Percentiles rank a stretch among this genome's conserved stretches.
These are phyloP conservation scores for Annulohypoxylon moriforme DNA, from an alignment of 495 filamentous ascomycete genomes.

Conservation along the genomic window DNA sequence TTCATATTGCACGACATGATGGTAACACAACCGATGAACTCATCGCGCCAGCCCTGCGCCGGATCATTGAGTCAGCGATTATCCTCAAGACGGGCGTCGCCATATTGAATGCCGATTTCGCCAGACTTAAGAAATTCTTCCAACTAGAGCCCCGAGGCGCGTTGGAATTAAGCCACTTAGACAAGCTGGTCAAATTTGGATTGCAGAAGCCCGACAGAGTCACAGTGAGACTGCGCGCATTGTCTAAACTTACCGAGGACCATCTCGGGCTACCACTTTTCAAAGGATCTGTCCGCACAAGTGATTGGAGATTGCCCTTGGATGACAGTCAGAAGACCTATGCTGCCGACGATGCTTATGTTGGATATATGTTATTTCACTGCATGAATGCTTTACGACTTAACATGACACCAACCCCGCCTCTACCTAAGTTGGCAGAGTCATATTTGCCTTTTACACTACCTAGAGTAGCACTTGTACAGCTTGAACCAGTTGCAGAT, in stretches of 20 bases:
- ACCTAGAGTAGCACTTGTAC: neutral
- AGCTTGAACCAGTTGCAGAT: constrained; percentile 15
- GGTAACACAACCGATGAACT: constrained; percentile 61
- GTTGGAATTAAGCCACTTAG: constrained; percentile 77
- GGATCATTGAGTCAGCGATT: constrained; percentile 68
- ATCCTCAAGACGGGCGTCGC: constrained; percentile 75
- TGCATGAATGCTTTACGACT: constrained; percentile 69
- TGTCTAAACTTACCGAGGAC: constrained; percentile 69
- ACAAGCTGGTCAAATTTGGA: constrained; percentile 70
- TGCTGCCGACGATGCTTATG: constrained; percentile 78
- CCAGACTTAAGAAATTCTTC: constrained; percentile 69
- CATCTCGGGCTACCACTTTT: constrained; percentile 73
- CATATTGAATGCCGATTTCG: constrained; percentile 71
- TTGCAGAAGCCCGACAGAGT: constrained; percentile 55
- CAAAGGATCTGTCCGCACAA: constrained; percentile 70
- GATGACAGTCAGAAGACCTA: constrained; percentile 67
- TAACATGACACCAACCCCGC: constrained; percentile 68
- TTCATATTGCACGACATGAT: constrained; percentile 71
- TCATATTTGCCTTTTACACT: constrained; percentile 47
- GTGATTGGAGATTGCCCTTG: constrained; percentile 71
- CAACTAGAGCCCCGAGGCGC: constrained; percentile 65
- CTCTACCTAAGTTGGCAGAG: constrained; percentile 69
- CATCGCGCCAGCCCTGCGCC: constrained; percentile 69
- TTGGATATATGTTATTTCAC: constrained; percentile 71
- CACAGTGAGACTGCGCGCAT: constrained; percentile 66